These are phyloP conservation scores for Fusarium concolor DNA, from an alignment of 2,329 filamentous ascomycete genomes.

Conservation along the genomic window DNA sequence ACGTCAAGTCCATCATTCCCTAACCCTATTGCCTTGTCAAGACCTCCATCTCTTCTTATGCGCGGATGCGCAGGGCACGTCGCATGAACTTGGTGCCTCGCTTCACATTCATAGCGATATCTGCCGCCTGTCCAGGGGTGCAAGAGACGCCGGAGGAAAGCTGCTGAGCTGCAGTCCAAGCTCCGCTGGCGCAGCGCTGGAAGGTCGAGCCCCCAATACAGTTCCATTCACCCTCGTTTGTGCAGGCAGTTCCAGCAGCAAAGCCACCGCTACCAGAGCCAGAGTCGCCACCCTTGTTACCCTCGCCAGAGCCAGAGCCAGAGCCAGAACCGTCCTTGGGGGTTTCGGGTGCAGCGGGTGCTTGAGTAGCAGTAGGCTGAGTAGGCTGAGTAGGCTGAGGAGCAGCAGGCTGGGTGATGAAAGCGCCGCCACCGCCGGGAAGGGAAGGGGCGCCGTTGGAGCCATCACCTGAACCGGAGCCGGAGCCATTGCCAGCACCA, in stretches of 20 bases:
- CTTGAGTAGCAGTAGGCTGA: slow-evolving; percentile 28
- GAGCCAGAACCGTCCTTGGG: background rate
- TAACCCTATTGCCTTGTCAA: background rate
- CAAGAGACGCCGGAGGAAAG: slow-evolving; percentile 62
- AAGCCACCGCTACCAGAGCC: slow-evolving; percentile 46
- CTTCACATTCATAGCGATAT: slow-evolving; percentile 52
- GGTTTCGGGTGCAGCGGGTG: background rate
- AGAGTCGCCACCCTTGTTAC: slow-evolving; percentile 3
- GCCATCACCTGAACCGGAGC: background rate
- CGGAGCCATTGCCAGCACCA: background rate
- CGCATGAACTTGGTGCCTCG: slow-evolving; percentile 42
- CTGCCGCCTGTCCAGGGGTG: slow-evolving; percentile 53
- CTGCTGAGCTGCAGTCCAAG: slow-evolving; percentile 58
- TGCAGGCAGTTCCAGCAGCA: slow-evolving; percentile 59
- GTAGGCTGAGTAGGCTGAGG: slow-evolving; percentile 26
- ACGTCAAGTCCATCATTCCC: background rate
- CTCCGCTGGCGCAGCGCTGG: slow-evolving; percentile 66
- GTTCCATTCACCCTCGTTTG: slow-evolving; percentile 64
- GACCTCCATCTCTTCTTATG: background rate
- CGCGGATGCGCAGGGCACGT: slow-evolving; percentile 42
- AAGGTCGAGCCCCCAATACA: slow-evolving; percentile 63
- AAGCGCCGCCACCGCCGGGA: slow-evolving; percentile 51
- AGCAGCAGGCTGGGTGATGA: slow-evolving; percentile 49
- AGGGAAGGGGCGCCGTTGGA: slow-evolving; percentile 29
- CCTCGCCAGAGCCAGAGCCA: background rate